Evolutionary conservation across 2,329 filamentous ascomycete genomes (phyloP), one percentile per base, ranked within the genome.

Genomic region (Arthrobotrys pseudoclavata): DNA sequence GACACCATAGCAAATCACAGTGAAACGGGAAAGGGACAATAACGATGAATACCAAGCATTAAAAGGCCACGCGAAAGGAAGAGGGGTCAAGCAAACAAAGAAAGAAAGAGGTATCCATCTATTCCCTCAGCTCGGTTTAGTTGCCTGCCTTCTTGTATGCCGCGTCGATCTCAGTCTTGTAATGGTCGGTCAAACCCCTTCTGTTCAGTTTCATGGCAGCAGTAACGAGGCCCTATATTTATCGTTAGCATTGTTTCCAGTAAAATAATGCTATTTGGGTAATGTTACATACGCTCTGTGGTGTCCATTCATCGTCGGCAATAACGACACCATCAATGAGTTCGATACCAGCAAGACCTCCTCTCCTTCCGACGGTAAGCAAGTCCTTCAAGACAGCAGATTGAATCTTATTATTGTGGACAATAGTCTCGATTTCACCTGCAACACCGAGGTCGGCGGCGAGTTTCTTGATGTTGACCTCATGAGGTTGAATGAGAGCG

Each of bases 301-400:
- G 92, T 69, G 91, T 95, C 93, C 93, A 97, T 84, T 96, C 93
- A 82, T 95, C 93, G 80, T 95, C 92, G 0, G 91, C 89, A 70
- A 97, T 84, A 26, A 95, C 91, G 20, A 95, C 90, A 62, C 91
- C 92, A 31, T 89, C 87, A 47, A 97, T 87, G 79, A 91, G 89
- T 86, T 96, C 93, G 76, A 96, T 90, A 9, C 88, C 86, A 0
- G 86, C 85, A 57, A 96, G 86, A 20, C 91, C 91, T 31, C 89
- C 90, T 81, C 87, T 88, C 84, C 87, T 89, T 18, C 88, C 93
- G 22, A 87, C 86, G 9, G 84, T 83, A 80, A 92, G 87, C 77
- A 96, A 84, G 81, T 93, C 91, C 85, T 92, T 92, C 77, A 91
- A 85, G n/a, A 92, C 89, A 7, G 86, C 84, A 12, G 83, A 84